Evolutionary conservation across 352 stramenopile genomes (phyloP).

Genomic region (Elongisporangium undulatum): DNA sequence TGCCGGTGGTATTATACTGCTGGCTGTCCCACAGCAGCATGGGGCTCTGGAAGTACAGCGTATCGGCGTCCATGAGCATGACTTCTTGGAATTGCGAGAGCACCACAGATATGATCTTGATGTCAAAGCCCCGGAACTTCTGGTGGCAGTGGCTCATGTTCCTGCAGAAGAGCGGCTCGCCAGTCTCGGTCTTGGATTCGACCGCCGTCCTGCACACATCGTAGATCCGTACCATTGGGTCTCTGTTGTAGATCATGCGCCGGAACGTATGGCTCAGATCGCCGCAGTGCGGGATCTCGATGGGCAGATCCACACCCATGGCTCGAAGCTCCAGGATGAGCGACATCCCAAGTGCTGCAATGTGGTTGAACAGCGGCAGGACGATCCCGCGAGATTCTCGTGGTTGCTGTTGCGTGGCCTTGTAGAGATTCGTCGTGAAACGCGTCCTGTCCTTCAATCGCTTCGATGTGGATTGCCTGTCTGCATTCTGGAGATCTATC

Average conservation of each 20-base stretch:
- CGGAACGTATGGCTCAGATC: too few relatives aligned
- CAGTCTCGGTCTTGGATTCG: constrained; percentile 19
- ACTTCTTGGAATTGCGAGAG: constrained; percentile 46
- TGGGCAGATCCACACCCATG: constrained; percentile 13
- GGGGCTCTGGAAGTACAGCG: constrained; percentile 34
- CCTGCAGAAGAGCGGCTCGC: constrained; percentile 29
- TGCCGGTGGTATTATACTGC: constrained; percentile 25
- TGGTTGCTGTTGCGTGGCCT: too few relatives aligned
- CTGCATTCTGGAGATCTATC: too few relatives aligned
- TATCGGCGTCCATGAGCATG: constrained; percentile 45
- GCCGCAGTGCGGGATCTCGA: constrained; percentile 37
- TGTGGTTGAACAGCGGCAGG: constrained; percentile 24
- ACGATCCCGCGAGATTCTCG: constrained; percentile 17
- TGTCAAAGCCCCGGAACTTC: constrained; percentile 28
- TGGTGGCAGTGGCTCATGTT: constrained; percentile 27
- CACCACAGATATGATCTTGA: constrained; percentile 25
- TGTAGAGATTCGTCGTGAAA: too few relatives aligned
- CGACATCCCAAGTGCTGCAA: constrained; percentile 16
- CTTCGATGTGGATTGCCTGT: too few relatives aligned
- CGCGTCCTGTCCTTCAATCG: too few relatives aligned
- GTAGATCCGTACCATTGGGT: constrained; percentile 25
- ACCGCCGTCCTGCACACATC: constrained; percentile 25
- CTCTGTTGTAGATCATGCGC: too few relatives aligned
- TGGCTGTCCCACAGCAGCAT: constrained; percentile 25
- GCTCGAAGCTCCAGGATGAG: constrained; percentile 23